Base-by-base conservation (phyloP, 495 filamentous ascomycete genomes). In the Delitschia confertaspora region DNA sequence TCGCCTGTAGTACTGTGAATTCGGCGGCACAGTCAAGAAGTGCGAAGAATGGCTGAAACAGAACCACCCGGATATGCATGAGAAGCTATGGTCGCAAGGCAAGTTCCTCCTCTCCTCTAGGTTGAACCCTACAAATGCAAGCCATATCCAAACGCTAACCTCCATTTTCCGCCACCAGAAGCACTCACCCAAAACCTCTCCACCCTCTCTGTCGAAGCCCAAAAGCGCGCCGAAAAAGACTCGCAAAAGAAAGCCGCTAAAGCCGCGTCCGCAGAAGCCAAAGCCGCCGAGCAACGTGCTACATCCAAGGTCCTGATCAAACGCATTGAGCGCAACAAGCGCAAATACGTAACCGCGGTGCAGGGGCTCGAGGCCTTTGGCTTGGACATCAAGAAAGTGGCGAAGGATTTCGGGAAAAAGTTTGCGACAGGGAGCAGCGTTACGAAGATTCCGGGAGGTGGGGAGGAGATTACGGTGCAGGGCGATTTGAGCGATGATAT, bases 401-500 rank as follows among this genome's bases (percentile, higher is more conserved):
- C 84, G 33, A 89, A 89, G 66, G 84, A 88, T 49, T 80, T 88
- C 49, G 85, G 84, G 38, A 88, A 88, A 70, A 88, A 85, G 63
- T 88, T 99, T 60, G 93, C 93, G 13, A 95, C 91, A 1, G 91
- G 91, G 0, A 79, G 78, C n/a, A 84, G 78, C 10, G 88, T 96
- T 30, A 96, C 89, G 11, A 91, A 94, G 67, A 73, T 80, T 6
- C 75, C 85, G 17, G 80, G 76, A 33, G 89, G 88, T 2, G 80
- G 80, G 8, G 91, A 96, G 64, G 91, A 96, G 69, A 95, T 99
- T 60, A 89, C 93, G 23, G 88, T 99, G 29, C 91, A 99, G 64
- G 91, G 91, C 10, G 91, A 99, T 66, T 78, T 95, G 51, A 93
- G 87, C 62, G 88, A 88, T 59, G 91, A 96, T 62, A 81, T 99